Evolutionary conservation across 768 basidiomycete genomes (phyloP).

Genomic region (Pholiota molesta): DNA sequence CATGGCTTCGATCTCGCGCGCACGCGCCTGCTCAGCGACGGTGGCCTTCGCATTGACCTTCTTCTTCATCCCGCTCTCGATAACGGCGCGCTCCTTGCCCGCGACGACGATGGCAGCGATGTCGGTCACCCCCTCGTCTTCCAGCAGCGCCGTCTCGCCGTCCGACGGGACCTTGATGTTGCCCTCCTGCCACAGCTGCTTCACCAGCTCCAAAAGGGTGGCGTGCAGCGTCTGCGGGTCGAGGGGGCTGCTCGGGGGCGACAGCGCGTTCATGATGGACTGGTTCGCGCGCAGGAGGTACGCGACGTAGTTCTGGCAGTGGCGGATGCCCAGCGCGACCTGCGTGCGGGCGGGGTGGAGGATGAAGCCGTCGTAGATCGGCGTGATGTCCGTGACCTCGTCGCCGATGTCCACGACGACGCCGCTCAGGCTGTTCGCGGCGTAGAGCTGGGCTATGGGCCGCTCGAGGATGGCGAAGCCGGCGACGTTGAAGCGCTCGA

Average conservation of each 20-base stretch:
- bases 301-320: slow-evolving; percentile 79
- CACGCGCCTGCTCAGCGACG: slow-evolving; percentile 80
- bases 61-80: slow-evolving; percentile 83
- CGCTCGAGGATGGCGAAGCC: slow-evolving; percentile 82
- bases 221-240: slow-evolving; percentile 49
- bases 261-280: slow-evolving; percentile 58
- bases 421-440: slow-evolving; percentile 70
- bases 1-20: slow-evolving; percentile 79
- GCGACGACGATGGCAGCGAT: slow-evolving; percentile 90
- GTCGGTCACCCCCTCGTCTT: slow-evolving; percentile 87
- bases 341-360: slow-evolving; percentile 54
- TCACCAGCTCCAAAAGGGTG: slow-evolving; percentile 64
- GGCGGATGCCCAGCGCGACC: slow-evolving; percentile 66
- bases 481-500: slow-evolving; percentile 91
- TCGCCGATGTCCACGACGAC: slow-evolving; percentile 83
- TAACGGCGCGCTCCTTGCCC: slow-evolving; percentile 89
- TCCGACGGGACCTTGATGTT: slow-evolving; percentile 74
- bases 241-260: slow-evolving; percentile 52
- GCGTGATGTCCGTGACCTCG: slow-evolving; percentile 75
- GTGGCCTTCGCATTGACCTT: slow-evolving; percentile 70
- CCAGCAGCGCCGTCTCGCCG: slow-evolving; percentile 65
- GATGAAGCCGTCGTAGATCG: slow-evolving; percentile 75
- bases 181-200: slow-evolving; percentile 63
- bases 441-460: slow-evolving; percentile 83
- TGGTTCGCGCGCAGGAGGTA: slow-evolving; percentile 72